Base-by-base conservation (phyloP, 805 yeast genomes). In the Torulaspora quercuum region DNA sequence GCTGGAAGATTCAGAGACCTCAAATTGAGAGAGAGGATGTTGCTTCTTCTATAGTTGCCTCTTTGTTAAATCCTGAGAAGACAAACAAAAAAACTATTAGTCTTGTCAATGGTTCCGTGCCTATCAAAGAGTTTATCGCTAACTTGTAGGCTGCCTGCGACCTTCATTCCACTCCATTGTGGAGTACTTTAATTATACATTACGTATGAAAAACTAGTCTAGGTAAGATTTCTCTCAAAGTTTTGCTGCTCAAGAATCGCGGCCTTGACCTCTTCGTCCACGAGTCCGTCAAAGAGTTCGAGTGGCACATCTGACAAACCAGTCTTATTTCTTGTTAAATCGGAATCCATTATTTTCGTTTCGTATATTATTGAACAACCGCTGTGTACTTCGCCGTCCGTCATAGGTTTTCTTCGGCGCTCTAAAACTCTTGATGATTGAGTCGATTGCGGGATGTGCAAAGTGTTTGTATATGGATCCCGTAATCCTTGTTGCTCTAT, bases 381-480 rank as follows among this genome's bases (percentile, higher is more conserved):
- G 10, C 48, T 62, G 4, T 48, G 45, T 8, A 56, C 38, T 6
- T 48, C 55, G 0, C 54, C 57, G 1, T 61, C 37, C 32, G 61
- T 45, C 6, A 41, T 21, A 3, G 39, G 34, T 39, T 53, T 31
- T 37, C 52, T 37, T 33, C 46, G 47, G 29, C 47, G 21, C 42
- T 61, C 48, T 19, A 54, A 48, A 5, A 69, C 64, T 29, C 53
- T 52, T 5, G 73, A 66, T 1, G 97, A 86, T 63, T 92, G 98
- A 6, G 95, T 81, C 4, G 69, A 65, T 13, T 52, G 56, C 3
- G 97, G 96, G 21, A 76, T 76, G 57, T 87, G 86, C 23, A 72
- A 68, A 20, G 82, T 69, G n/a, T 94, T 94, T 0, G 95, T 83
- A 59, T 88, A 90, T 1, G 82, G 75, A 56, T 90, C 97, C 53